Evolutionary conservation across 257 asterid genomes (phyloP), one percentile per base, ranked within the genome.

Genomic region (Fraxinus americana): DNA sequence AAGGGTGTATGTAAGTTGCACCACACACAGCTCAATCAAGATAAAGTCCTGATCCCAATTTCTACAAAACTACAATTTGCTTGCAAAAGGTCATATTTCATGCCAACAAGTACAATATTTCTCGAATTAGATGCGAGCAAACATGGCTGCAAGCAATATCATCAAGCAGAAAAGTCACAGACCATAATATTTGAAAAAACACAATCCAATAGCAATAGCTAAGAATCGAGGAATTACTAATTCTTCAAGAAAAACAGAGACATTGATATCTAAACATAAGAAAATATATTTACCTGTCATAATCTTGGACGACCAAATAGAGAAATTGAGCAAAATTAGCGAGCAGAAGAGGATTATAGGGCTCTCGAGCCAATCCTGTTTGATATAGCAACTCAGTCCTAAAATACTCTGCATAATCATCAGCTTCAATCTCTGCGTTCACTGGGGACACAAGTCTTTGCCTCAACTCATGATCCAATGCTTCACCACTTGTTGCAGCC

Each of bases 321-420:
- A 96, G 92, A 85, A 93, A 96, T 72, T 93, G 98, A 69, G 98
- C 99, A 77, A 85, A 96, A 86, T 96, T 96, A 59, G 96, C 94
- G 4, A 96, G 90, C 85, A 96, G 80, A 41, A 96, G 97, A 39
- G 96, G 70, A 77, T 86, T 93, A n/a, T 82, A 76, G 27, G 98
- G 98, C 67, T 92, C 96, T 77, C 75, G 93, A 39, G 88, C 83
- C 80, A 96, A 75, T 65, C 70, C 90, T 21, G 81, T 63, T 75
- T 83, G 96, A 84, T 96, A 96, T 5, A 79, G 61, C 78, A 92
- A 25, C 89, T 92, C 97, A 7, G 90, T 93, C 79, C 79, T 80
- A 67, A 84, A 74, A 79, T 87, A 81, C 4, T 87, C 94, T 0
- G 65, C 73, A 21, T 79, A 76, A 71, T 89, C 92, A 71, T 89